Evolutionary conservation across 108 stramenopile genomes (phyloP), one percentile per base, ranked within the genome.

Genomic region (Cyclotella distinguenda): DNA sequence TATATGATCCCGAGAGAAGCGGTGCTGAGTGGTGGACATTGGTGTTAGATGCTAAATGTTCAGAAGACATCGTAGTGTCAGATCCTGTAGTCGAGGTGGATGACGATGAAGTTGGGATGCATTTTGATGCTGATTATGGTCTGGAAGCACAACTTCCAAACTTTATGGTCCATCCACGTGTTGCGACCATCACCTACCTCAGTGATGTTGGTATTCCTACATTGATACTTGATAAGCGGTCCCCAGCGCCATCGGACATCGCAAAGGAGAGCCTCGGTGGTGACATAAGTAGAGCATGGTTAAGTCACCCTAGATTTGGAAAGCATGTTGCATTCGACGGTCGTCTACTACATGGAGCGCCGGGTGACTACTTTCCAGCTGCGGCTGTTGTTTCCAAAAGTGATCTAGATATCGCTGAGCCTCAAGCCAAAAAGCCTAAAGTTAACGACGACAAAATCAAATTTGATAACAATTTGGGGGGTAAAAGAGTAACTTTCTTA

Each of bases 11-110:
- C 6, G 77, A 84, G 30, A 75, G 78, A 65, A 84, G 83, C 35
- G 95, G 95, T 23, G 92, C 92, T 7, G 91, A 96, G 54, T 96
- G 95, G 95, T 96, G 95, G 95, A 93, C 92, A 21, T 72, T 91
- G 49, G 92, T 91, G 33, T 72, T 96, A 50, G 89, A 94, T 51
- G 48, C 62, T 35, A 57, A 55, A 19, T 68, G 50, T 35, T 47
- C 73, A 42, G 48, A 77, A 5, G 40, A 66, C 33, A 30, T 26
- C 10, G 60, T 57, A 33, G 58, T 40, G 47, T 58, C 27, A 12
- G 25, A 11, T 25, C 53, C 27, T 48, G 66, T 74, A 9, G 61
- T 70, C 3, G 83, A 80, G 9, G 84, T 81, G 43, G 86, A 85
- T 32, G 70, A 78, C 40, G 84, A 82, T 36, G 89, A 90, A 62